Evolutionary conservation across 192 early-diverging fungal genomes (phyloP).

Genomic region (Diversispora eburnea): DNA sequence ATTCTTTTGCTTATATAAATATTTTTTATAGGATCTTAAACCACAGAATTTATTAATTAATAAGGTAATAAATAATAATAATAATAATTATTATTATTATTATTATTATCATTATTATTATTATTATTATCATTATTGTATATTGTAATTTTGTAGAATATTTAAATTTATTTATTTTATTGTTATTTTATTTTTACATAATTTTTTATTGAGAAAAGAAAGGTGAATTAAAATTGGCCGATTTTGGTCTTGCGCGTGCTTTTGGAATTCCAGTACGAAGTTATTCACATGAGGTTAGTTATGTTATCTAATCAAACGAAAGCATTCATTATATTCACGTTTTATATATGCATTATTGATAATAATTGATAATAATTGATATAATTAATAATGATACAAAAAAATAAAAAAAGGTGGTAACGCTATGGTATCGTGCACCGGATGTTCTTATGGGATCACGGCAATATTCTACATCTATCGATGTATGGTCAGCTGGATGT

Average conservation of each 20-base stretch:
- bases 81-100: too few species aligned
- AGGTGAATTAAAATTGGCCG: slow-evolving; percentile 78
- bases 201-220: slow-evolving; percentile 36
- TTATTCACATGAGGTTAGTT: slow-evolving; percentile 74
- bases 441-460: slow-evolving; percentile 86
- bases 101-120: background rate
- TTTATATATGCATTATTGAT: too few species aligned
- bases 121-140: background rate
- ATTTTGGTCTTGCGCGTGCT: slow-evolving; percentile 96
- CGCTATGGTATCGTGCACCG: slow-evolving; percentile 84
- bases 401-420: slow-evolving; percentile 56
- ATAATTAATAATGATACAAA: background rate
- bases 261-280: slow-evolving; percentile 92
- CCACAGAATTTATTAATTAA: slow-evolving; percentile 93
- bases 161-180: background rate
- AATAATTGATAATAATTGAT: too few species aligned
- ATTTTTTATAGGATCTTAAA: slow-evolving; percentile 68
- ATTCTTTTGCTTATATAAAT: background rate
- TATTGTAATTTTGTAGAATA: background rate
- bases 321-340: too few species aligned
- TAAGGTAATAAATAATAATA: slow-evolving; percentile 53
- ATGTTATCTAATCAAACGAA: too few species aligned
- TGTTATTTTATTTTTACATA: too few species aligned
- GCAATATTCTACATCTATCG: slow-evolving; percentile 85
- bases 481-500: slow-evolving; percentile 85